Base-by-base conservation (phyloP, 345 rosid species). In the Pistacia atlantica region DNA sequence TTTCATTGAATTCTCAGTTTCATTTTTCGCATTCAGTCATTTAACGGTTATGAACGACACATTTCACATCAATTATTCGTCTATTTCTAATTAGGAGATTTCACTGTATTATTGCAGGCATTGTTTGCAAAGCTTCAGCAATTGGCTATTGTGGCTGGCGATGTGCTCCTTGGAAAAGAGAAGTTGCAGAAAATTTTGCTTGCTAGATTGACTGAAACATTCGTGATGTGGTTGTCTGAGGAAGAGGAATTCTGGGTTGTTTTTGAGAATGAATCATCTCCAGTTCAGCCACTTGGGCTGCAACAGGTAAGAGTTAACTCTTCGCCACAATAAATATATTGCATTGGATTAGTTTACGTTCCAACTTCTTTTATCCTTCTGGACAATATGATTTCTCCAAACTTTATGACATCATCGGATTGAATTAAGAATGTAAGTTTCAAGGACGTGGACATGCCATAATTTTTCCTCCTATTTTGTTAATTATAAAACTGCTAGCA, bases 181-280 rank as follows among this genome's bases (percentile, higher is more conserved):
- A 96, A 92, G 79, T 83, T 96, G 79, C 99, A 96, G 79, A 96
- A 96, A 83, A 83, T 86, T 80, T 83, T 96, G 82, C 95, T 96
- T 16, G 98, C 99, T 35, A 91, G 98, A 84, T 83, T 96, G 73
- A 96, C 99, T 1, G 99, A 96, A 82, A 96, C 98, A 16, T 97
- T 96, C 70, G 83, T 96, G 58, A 96, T 96, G 78, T 95, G 99
- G 99, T 80, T 96, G 77, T 91, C 97, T 14, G 86, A 94, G 75
- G 99, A 96, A 81, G 93, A 93, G 69, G 97, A 96, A 63, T 96
- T 93, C 83, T 96, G 99, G 99, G 87, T 89, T 65, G 92, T 90
- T 58, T 92, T 96, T 45, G 98, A 91, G 84, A 93, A 96, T 80
- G 86, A 88, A 74, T 85, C 95, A 46, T 81, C 91, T 83, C 90